Base-by-base conservation (phyloP, 108 stramenopile genomes). In the Cyclotella choctawhatcheeana region DNA sequence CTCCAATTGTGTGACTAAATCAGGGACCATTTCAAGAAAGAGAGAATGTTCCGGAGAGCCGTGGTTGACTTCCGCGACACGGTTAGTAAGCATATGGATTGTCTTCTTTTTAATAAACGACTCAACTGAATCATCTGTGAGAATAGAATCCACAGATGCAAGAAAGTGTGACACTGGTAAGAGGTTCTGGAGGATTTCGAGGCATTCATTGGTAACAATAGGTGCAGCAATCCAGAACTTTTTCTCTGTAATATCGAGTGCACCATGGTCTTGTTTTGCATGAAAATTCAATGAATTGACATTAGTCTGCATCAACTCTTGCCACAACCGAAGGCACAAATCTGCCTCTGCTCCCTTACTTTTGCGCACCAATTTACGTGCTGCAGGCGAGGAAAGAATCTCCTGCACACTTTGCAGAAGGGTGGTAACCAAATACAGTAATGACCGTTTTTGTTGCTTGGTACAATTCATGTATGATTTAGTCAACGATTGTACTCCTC, bases 131-230 rank as follows among this genome's bases (percentile, higher is more conserved):
- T 79, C 82, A 43, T 91, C 89, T 17, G 64, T 65, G n/a, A 95
- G 66, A 8, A 89, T 63, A 40, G 86, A 81, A 1, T 87, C 81
- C 2, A 83, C 85, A 27, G 92, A 89, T 40, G 94, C 94, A 37
- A 95, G 64, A 74, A 90, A 95, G 44, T 91, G 85, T 20, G 85
- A 90, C 25, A 80, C 73, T 22, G 93, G 93, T 5, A 94, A 65
- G 17, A 85, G 66, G 53, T 62, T 73, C 48, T 94, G 93, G 5
- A 92, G 37, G 27, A 45, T 58, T 14, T 80, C 86, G 4, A 89
- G 76, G 34, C 76, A 76, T 33, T 88, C 84, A 30, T 68, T 72
- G 29, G 82, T 81, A 1, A 70, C 77, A 51, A 76, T 75, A 12
- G 80, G 60, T 2, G 83, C 74, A 17, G 79, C 77, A 43, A 61